Evolutionary conservation across 2,329 filamentous ascomycete genomes (phyloP), one percentile per base, ranked within the genome.

Genomic region (Penicillium sp.): DNA sequence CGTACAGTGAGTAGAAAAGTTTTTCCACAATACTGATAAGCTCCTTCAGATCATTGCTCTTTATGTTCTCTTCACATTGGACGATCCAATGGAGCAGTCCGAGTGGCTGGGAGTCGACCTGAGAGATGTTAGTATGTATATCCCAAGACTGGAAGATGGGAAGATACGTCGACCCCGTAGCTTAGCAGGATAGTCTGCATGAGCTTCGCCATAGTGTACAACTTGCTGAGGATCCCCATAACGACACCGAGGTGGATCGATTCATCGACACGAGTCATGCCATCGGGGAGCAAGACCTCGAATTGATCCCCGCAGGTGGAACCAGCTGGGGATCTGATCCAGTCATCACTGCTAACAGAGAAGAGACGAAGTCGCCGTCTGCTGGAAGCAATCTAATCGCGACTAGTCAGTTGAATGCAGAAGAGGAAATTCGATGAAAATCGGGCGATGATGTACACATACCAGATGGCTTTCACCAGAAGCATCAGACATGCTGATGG

Each of bases 141-240:
- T 18, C 13, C 10, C n/a, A 21, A n/a, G 13, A 8, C 34, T 7
- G 6, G 31, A 14, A 8, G 14, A 1, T 32, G 34, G n/a, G 1
- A 24, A 13, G 22, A 31, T 63, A 75, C 74, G 56, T 73, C 68
- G 10, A 68, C 59, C 0, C 69, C 72, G 54, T 72, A 75, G 40
- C 66, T 66, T 44, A 64, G 42, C 44, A 73, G 67, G 9, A 68
- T 56, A 29, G 67, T 65, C 32, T 69, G 58, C 29, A 73, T 49
- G 11, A 75, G 56, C 46, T 75, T 76, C 21, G 72, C 69, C 43
- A 73, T 56, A 1, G 69, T 62, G 52, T 75, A 76, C 9, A 76
- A 62, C 48, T 65, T 70, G 22, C 61, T 54, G 34, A 69, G 71
- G 10, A 74, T 64, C 1, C 56, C 57, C 43, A 75, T 49, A 5